Conservation (phyloP, 164 flowering plant genomes). For the Litsea cubeba region DNA sequence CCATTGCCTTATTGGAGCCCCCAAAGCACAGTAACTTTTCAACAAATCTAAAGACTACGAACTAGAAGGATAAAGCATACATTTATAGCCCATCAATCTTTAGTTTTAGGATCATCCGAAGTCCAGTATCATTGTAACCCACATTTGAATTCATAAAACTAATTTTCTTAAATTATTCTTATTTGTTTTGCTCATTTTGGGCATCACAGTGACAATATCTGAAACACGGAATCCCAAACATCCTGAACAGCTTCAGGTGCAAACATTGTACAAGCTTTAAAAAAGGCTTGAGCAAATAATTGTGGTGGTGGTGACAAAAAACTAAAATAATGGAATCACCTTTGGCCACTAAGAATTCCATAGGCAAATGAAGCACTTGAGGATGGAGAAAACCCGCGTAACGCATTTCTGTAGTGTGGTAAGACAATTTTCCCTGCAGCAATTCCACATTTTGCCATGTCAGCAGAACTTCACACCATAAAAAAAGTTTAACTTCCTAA, state of each 20-base stretch:
- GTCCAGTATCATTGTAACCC: too few species aligned
- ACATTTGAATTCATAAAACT: too few species aligned
- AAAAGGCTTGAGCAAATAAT: neutral
- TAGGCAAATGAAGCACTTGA: slow-evolving; percentile 36
- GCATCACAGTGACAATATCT: neutral
- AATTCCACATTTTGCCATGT: neutral
- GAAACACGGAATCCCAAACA: neutral
- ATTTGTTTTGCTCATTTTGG: too few species aligned
- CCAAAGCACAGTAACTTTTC: too few species aligned
- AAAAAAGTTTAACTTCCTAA: neutral
- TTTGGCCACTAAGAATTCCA: slow-evolving; percentile 70
- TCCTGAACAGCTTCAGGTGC: neutral
- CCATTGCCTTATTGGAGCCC: too few species aligned
- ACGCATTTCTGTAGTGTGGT: slow-evolving; percentile 54
- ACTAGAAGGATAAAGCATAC: too few species aligned
- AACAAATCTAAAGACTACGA: too few species aligned
- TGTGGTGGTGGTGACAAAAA: neutral
- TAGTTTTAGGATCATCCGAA: too few species aligned
- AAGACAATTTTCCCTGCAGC: slow-evolving; percentile 58
- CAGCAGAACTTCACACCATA: neutral
- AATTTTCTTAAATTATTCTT: too few species aligned
- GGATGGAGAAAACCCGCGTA: slow-evolving; percentile 42
- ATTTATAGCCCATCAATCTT: too few species aligned
- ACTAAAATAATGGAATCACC: slow-evolving; percentile 31
- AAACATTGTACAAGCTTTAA: neutral